Evolutionary conservation across 2,329 filamentous ascomycete genomes (phyloP).

Genomic region (Penicillium occitanis): DNA sequence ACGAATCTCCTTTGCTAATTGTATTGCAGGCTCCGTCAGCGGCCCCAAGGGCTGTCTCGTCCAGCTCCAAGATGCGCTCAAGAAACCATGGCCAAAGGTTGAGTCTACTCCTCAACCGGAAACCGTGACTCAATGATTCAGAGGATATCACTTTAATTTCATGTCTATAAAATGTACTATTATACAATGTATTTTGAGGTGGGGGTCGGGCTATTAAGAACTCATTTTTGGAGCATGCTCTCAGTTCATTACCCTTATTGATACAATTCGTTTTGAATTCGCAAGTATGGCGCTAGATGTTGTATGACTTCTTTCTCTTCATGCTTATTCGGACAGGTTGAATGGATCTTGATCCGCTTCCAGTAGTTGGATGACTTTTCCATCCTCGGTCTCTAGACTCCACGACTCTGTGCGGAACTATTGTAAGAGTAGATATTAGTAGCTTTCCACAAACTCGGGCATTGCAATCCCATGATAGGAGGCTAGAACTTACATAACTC

Average conservation of each 20-base stretch:
- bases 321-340: conserved; percentile 29
- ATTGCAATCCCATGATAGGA: neutral
- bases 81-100: conserved; percentile 71
- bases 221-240: conserved; percentile 15
- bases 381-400: conserved; percentile 71
- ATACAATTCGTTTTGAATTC: neutral
- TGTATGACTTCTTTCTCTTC: conserved; percentile 27
- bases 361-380: conserved; percentile 71
- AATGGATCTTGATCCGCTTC: conserved; percentile 73
- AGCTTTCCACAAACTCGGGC: neutral
- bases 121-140: conserved; percentile 8
- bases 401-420: conserved; percentile 87
- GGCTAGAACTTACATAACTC: conserved; percentile 51
- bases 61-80: conserved; percentile 83
- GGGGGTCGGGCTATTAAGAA: conserved; percentile 13
- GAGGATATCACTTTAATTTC: conserved; percentile 20
- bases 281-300: neutral
- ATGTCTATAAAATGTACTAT: conserved; percentile 37
- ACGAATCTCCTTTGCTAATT: neutral
- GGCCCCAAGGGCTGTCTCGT: conserved; percentile 86
- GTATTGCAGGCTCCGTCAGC: conserved; percentile 63
- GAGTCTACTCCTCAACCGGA: conserved; percentile 15
- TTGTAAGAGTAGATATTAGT: neutral
- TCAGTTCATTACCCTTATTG: conserved; percentile 9
- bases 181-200: conserved; percentile 31